Evolutionary conservation across 2,329 filamentous ascomycete genomes (phyloP).

Genomic region (Beauveria scarabaeidicola): DNA sequence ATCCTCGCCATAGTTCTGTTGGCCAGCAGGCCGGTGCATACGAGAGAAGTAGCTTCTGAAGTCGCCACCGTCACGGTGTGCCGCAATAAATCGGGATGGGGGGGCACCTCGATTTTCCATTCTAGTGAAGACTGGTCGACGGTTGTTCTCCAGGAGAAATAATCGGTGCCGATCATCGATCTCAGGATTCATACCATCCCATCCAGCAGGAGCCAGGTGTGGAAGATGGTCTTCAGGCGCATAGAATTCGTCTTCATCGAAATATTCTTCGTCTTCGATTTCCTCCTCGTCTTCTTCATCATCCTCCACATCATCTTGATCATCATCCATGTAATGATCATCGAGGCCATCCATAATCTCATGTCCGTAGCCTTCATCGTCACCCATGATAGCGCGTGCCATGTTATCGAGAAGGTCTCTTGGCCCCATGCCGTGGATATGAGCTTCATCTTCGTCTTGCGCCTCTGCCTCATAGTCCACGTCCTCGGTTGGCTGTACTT

Average conservation of each 20-base stretch:
- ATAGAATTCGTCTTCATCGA: conserved; percentile 49
- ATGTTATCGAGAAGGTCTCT: conserved; percentile 42
- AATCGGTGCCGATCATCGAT: conserved; percentile 39
- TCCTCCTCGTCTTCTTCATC: conserved; percentile 63
- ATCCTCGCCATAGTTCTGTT: conserved; percentile 57
- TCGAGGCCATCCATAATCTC: conserved; percentile 44
- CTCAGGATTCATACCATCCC: conserved; percentile 48
- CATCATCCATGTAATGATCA: conserved; percentile 45
- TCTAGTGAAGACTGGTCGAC: conserved; percentile 26
- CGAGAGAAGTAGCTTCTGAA: conserved; percentile 43
- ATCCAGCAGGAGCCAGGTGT: conserved; percentile 43
- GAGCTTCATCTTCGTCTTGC: conserved; percentile 47
- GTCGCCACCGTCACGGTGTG: conserved; percentile 45
- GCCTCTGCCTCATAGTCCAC: conserved; percentile 47
- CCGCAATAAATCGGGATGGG: conserved; percentile 42
- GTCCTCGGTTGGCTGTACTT: conserved; percentile 43
- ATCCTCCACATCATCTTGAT: conserved; percentile 50
- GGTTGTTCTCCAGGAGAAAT: conserved; percentile 43
- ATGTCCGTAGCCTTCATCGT: conserved; percentile 42
- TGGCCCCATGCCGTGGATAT: conserved; percentile 36
- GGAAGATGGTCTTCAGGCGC: conserved; percentile 40
- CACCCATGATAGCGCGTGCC: conserved; percentile 45
- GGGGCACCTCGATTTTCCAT: conserved; percentile 48
- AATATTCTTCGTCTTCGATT: conserved; percentile 58
- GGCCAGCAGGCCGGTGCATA: conserved; percentile 44